phyloP scores from a whole-genome alignment of 192 early-diverging fungal genomes.

The Chytriomyces sp. region DNA sequence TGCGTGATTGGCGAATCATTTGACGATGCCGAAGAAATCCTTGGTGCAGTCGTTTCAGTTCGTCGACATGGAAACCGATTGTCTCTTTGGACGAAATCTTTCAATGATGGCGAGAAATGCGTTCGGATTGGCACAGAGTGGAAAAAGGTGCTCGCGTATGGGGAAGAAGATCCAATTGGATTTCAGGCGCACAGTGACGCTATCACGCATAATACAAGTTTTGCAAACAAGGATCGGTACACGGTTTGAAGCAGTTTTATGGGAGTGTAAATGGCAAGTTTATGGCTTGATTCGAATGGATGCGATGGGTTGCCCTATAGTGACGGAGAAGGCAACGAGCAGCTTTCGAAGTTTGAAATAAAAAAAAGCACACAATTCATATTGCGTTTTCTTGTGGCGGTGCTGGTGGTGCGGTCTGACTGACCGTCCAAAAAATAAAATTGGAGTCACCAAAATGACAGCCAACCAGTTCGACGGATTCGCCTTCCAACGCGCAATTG shows the following conservation, averaged over 20 bases:
- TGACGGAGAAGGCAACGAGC: too few species aligned
- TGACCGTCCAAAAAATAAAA: too few species aligned
- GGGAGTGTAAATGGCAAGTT: too few species aligned
- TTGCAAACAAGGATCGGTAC: slow-evolving; percentile 38
- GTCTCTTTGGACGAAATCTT: slow-evolving; percentile 68
- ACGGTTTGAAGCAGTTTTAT: slow-evolving; percentile 11
- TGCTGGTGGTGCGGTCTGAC: too few species aligned
- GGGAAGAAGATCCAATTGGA: slow-evolving; percentile 39
- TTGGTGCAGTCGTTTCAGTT: slow-evolving; percentile 5
- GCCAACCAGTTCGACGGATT: too few species aligned
- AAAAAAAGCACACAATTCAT: too few species aligned
- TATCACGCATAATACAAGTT: slow-evolving; percentile 38
- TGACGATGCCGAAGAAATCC: slow-evolving; percentile 9
- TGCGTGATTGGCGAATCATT: slow-evolving; percentile 19
- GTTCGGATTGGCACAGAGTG: slow-evolving; percentile 36
- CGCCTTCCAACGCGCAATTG: too few species aligned
- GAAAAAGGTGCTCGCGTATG: slow-evolving; percentile 41
- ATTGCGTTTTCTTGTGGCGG: too few species aligned
- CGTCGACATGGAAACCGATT: slow-evolving; percentile 76
- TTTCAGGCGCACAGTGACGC: slow-evolving; percentile 54
- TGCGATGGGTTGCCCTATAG: too few species aligned
- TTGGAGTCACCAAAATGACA: too few species aligned
- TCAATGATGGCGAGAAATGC: slow-evolving; percentile 14
- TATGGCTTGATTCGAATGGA: too few species aligned
- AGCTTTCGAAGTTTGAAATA: too few species aligned